phyloP scores from a whole-genome alignment of 2,329 filamentous ascomycete species.

The Fusarium subglutinans region DNA sequence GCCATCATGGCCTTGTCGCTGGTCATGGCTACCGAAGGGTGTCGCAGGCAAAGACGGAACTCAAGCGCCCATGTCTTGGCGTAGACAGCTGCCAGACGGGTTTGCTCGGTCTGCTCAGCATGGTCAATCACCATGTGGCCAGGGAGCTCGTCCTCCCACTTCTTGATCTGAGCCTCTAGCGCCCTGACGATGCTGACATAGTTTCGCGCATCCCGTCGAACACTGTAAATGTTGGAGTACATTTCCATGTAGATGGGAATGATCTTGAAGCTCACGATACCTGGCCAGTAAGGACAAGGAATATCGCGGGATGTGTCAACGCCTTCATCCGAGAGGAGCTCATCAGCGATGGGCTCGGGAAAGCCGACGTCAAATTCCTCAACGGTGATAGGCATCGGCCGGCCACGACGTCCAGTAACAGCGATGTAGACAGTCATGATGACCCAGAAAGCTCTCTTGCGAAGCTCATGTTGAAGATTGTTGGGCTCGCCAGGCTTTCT shows the following conservation, averaged over 20 bases:
- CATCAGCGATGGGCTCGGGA: constrained; percentile 76
- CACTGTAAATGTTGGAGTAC: constrained; percentile 79
- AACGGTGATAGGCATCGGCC: constrained; percentile 77
- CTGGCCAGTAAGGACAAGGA: constrained; percentile 75
- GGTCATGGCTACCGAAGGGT: constrained; percentile 68
- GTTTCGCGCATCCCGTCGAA: constrained; percentile 67
- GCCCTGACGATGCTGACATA: constrained; percentile 72
- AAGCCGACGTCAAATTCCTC: constrained; percentile 84
- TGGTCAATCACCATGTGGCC: constrained; percentile 63
- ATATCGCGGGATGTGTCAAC: constrained; percentile 63
- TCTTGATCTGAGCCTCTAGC: constrained; percentile 71
- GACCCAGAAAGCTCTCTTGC: constrained; percentile 82
- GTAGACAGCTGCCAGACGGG: constrained; percentile 64
- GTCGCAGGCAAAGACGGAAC: constrained; percentile 67
- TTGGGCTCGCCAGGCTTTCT: constrained; percentile 59
- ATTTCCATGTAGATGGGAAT: constrained; percentile 76
- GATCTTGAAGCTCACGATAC: constrained; percentile 71
- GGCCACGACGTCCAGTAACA: constrained; percentile 79
- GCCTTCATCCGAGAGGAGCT: constrained; percentile 71
- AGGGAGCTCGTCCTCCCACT: constrained; percentile 73
- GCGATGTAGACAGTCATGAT: constrained; percentile 72
- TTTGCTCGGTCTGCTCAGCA: constrained; percentile 51
- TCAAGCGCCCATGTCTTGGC: constrained; percentile 64
- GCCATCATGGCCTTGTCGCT: constrained; percentile 64
- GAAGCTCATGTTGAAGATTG: constrained; percentile 75